Evolutionary conservation across 345 rosid genomes (phyloP), one percentile per base, ranked within the genome.

Genomic region (Anacardium occidentale): DNA sequence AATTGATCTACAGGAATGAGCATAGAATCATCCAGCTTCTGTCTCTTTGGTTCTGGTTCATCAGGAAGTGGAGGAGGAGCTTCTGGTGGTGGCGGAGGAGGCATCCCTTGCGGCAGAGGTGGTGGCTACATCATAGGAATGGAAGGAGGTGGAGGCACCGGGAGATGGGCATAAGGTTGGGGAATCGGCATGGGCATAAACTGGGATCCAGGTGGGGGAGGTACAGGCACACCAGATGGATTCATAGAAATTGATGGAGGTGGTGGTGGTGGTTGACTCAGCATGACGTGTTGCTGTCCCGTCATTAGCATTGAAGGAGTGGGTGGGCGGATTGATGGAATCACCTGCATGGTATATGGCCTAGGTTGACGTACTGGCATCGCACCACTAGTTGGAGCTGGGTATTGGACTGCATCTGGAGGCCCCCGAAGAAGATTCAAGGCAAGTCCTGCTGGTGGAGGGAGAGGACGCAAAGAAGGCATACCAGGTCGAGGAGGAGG

Each of bases 51-150:
- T 76, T 92, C 97, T 3, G 97, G 97, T 79, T 94, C 98, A 61
- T 91, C 97, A 2, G 98, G 98, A 79, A 89, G 98, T 10, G 98
- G 98, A 44, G 97, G 98, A 57, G 93, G 97, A 78, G 96, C 85
- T 72, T 84, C 90, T 51, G 85, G 62, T 57, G 73, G 73, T n/a
- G 73, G 84, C 20, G 84, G 90, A 7, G 90, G 90, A 5, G 88
- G 87, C 79, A 84, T 73, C 66, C 86, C 88, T 66, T 75, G 83
- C 22, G 88, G 77, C 47, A 76, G 62, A 71, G 88, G 86, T 2
- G 88, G 90, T 0, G 82, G 88, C 0, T 80, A 80, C 87, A 85
- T 79, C 83, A 81, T 78, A 58, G 70, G 72, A 74, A 81, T 47
- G 40, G 76, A 68, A n/a, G 64, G 64, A 3, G 81, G 66, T 32